Evolutionary conservation across 345 rosid genomes (phyloP), one percentile per base, ranked within the genome.

Genomic region (Arabis alpina): DNA sequence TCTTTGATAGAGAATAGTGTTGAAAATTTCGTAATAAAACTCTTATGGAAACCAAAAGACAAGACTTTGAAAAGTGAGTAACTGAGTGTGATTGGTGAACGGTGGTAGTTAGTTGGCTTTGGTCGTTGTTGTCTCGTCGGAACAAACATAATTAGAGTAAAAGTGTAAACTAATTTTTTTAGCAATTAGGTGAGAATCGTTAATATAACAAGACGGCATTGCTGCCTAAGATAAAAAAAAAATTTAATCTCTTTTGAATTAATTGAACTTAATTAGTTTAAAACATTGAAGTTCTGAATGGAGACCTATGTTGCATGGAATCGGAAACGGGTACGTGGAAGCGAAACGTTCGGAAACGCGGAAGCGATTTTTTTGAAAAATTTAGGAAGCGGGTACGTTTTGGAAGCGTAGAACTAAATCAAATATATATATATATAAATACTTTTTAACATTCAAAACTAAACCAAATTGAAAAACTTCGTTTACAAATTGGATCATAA

Each of bases 121-220:
- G 52, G 28, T 42, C 68, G 52, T 52, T 61, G 49, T 44, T 52
- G 63, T 62, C 61, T 54, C 56, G 69, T 30, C 27, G 10, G 54
- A 61, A 51, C 61, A 42, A 39, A 70, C 51, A 70, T 65, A 43
- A 6, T 28, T 10, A 47, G 16, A 14, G 25, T 11, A n/a, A 39
- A 10, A 19, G 4, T 57, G 16, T 28, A 52, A 27, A 52, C 36
- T 2, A 27, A 52, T 25, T 8, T 16, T 28, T 52, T 52, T 4
- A 25, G 42, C 41, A 54, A 36, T 25, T 6, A 12, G 36, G 56
- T 14, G 36, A 25, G 3, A 52, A 19, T 19, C 3, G 16, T 11
- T 39, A 16, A 10, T 10, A 28, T 39, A 16, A 10, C 10, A 57
- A 8, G 8, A 48, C 8, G 37, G 37, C 37, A 34, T 34, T 2